Conservation (phyloP, 495 filamentous ascomycete species). For the Aspergillus wentii region DNA sequence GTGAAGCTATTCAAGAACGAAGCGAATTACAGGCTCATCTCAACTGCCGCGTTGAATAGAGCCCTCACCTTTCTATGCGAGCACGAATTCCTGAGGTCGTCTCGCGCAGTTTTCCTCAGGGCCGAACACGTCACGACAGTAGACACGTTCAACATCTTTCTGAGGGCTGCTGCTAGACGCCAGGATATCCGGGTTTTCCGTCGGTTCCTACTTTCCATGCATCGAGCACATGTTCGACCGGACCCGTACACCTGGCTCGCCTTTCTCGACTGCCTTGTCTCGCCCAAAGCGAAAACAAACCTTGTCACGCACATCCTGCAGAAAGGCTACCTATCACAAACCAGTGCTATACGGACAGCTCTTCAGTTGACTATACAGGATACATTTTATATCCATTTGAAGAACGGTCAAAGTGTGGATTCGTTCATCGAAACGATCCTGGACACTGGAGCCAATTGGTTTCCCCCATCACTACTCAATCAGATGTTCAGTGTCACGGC, state of each 20-base stretch:
- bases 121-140: constrained; percentile 32
- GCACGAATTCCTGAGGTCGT: constrained; percentile 21
- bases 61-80: constrained; percentile 34
- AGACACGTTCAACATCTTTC: constrained; percentile 41
- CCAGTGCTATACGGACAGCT: constrained; percentile 13
- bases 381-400: constrained; percentile 27
- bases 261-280: constrained; percentile 29
- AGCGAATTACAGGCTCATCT: constrained; percentile 19
- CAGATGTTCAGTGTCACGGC: constrained; percentile 29
- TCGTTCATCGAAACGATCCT: constrained; percentile 31
- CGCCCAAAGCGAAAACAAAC: constrained; percentile 21
- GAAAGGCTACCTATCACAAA: constrained; percentile 24
- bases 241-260: constrained; percentile 40
- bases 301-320: constrained; percentile 31
- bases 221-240: constrained; percentile 27
- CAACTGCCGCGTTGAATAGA: constrained; percentile 36
- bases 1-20: constrained; percentile 20
- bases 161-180: constrained; percentile 27
- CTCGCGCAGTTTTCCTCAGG: constrained; percentile 21
- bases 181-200: constrained; percentile 32
- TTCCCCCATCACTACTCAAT: constrained; percentile 26
- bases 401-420: constrained; percentile 25
- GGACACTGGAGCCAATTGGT: constrained; percentile 25
- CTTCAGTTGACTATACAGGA: constrained; percentile 29
- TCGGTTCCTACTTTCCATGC: constrained; percentile 27